Evolutionary conservation across 768 basidiomycete genomes (phyloP).

Genomic region (Boletellus sp.): DNA sequence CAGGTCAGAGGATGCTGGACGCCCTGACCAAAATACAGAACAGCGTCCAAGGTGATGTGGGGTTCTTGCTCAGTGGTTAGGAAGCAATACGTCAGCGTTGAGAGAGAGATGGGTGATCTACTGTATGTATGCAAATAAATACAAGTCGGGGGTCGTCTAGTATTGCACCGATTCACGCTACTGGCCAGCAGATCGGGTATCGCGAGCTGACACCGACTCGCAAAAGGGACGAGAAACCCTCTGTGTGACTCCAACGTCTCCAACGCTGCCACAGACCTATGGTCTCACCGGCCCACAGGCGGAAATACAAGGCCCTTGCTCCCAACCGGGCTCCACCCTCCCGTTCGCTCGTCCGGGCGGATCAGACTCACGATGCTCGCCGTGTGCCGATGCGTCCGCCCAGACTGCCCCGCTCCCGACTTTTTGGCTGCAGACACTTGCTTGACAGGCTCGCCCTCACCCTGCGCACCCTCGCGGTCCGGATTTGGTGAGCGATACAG

Average conservation of each 20-base stretch:
- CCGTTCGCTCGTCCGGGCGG: slow-evolving; percentile 68
- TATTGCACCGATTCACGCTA: not conserved
- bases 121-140: too few relatives aligned
- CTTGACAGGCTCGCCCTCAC: not conserved
- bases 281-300: slow-evolving; percentile 28
- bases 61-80: slow-evolving; percentile 48
- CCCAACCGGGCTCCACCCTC: slow-evolving; percentile 77
- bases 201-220: not conserved
- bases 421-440: slow-evolving; percentile 15
- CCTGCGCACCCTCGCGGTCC: not conserved
- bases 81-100: not conserved
- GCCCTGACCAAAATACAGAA: slow-evolving; percentile 55
- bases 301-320: slow-evolving; percentile 52
- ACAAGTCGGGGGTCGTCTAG: not conserved
- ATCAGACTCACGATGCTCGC: slow-evolving; percentile 84
- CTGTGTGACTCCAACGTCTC: not conserved
- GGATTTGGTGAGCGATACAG: slow-evolving; percentile 65
- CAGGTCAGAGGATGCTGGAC: slow-evolving; percentile 51
- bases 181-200: slow-evolving; percentile 10
- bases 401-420: slow-evolving; percentile 9
- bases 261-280: not conserved
- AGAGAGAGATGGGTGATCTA: not conserved
- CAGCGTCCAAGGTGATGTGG: slow-evolving; percentile 38
- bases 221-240: not conserved
- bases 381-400: slow-evolving; percentile 66